Evolutionary conservation across 495 filamentous ascomycete species (phyloP).

Genomic region (Xylaria acuta): DNA sequence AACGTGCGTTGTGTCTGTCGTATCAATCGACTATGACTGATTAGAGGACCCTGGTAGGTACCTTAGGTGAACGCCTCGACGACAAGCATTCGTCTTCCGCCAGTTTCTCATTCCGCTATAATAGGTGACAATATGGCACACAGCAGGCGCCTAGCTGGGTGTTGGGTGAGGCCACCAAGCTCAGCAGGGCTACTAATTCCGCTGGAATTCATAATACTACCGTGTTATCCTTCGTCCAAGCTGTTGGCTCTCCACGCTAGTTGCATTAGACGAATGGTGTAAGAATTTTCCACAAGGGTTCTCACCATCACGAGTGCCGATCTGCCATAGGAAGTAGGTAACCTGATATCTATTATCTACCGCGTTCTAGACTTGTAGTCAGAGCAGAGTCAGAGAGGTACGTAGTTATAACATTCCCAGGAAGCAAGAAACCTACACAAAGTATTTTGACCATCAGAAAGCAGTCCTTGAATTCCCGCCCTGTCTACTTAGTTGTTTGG

Average conservation of each 20-base stretch:
- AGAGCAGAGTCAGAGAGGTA: not conserved
- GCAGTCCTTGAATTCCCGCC: not conserved
- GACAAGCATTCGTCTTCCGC: not conserved
- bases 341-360: not conserved
- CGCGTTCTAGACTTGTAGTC: not conserved
- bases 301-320: not conserved
- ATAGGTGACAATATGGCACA: not conserved
- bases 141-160: not conserved
- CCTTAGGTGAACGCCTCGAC: conserved; percentile 8
- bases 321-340: not conserved
- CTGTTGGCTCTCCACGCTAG: not conserved
- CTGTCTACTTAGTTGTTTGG: not conserved
- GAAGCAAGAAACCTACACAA: not conserved
- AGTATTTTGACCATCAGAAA: not conserved
- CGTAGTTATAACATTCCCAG: not conserved
- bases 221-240: not conserved
- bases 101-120: not conserved
- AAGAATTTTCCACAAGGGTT: conserved; percentile 8
- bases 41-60: not conserved
- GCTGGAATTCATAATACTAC: not conserved
- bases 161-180: not conserved
- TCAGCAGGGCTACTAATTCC: not conserved
- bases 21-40: not conserved
- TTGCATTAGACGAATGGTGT: not conserved
- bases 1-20: not conserved